Evolutionary conservation across 805 yeast genomes (phyloP).

Genomic region (Saturnispora saitoi): DNA sequence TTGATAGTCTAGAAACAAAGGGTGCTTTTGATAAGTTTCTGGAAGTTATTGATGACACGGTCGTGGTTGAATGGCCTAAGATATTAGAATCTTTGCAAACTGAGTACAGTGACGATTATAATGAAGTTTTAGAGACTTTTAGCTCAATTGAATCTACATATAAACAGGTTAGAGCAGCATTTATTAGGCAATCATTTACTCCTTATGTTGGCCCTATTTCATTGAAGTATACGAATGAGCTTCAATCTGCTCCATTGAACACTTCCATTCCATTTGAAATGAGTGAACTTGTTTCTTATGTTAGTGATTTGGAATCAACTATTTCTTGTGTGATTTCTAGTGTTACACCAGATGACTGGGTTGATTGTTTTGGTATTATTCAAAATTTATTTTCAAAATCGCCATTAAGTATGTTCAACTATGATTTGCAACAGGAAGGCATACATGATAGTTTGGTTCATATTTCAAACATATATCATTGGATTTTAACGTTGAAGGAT

Average conservation of each 20-base stretch:
- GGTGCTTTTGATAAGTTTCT: constrained; percentile 53
- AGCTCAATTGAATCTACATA: constrained; percentile 36
- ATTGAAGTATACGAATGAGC: constrained; percentile 34
- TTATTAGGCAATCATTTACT: constrained; percentile 61
- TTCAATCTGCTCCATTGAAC: neutral
- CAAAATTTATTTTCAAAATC: constrained; percentile 61
- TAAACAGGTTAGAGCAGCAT: constrained; percentile 57
- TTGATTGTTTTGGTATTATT: constrained; percentile 59
- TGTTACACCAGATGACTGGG: constrained; percentile 68
- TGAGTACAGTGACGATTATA: constrained; percentile 12
- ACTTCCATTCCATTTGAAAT: constrained; percentile 12
- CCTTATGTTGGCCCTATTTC: constrained; percentile 40
- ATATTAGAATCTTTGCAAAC: constrained; percentile 24
- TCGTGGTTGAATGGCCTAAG: constrained; percentile 41
- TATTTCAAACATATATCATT: constrained; percentile 61
- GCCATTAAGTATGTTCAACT: constrained; percentile 47
- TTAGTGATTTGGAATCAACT: constrained; percentile 55
- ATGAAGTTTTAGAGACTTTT: constrained; percentile 19
- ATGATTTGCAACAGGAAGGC: constrained; percentile 33
- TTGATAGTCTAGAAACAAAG: constrained; percentile 56
- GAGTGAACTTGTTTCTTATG: constrained; percentile 49
- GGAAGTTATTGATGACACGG: constrained; percentile 60
- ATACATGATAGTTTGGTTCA: constrained; percentile 47
- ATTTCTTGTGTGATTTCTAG: constrained; percentile 48
- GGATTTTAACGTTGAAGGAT: constrained; percentile 54